phyloP scores from a whole-genome alignment of 2,329 filamentous ascomycete species.

The Cadophora gregata region DNA sequence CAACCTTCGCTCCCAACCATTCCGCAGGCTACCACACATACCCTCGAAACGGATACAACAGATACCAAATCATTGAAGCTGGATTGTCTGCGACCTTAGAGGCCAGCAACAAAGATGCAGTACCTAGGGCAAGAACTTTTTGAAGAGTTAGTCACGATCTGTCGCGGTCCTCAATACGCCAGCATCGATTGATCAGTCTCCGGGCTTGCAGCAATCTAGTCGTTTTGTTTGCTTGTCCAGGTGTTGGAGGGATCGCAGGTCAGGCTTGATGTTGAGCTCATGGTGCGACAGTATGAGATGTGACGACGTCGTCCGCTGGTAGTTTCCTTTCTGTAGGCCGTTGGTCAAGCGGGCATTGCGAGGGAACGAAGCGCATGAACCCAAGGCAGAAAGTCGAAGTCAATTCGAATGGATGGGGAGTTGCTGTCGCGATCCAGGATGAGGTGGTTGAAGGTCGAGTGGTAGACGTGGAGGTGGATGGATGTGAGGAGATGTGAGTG shows the following conservation, averaged over 20 bases:
- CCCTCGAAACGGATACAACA: slow-evolving; percentile 79
- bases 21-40: slow-evolving; percentile 49
- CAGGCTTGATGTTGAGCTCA: slow-evolving; percentile 17
- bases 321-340: not conserved
- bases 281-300: slow-evolving; percentile 13
- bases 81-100: slow-evolving; percentile 31
- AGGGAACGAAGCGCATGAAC: not conserved
- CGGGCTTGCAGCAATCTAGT: slow-evolving; percentile 1
- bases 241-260: slow-evolving; percentile 7
- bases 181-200: slow-evolving; percentile 15
- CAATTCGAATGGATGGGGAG: not conserved
- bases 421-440: not conserved
- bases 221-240: slow-evolving; percentile 15
- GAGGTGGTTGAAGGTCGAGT: not conserved
- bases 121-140: slow-evolving; percentile 33
- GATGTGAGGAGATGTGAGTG: not conserved
- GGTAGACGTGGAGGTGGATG: not conserved
- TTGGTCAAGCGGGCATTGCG: not conserved
- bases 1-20: not conserved
- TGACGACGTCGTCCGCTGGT: not conserved
- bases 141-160: slow-evolving; percentile 28
- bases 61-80: slow-evolving; percentile 71
- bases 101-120: slow-evolving; percentile 28
- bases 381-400: not conserved
- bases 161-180: slow-evolving; percentile 15